These are phyloP conservation scores for Wickerhamiella sergipiensis DNA, from an alignment of 805 yeast species.

Conservation along the genomic window DNA sequence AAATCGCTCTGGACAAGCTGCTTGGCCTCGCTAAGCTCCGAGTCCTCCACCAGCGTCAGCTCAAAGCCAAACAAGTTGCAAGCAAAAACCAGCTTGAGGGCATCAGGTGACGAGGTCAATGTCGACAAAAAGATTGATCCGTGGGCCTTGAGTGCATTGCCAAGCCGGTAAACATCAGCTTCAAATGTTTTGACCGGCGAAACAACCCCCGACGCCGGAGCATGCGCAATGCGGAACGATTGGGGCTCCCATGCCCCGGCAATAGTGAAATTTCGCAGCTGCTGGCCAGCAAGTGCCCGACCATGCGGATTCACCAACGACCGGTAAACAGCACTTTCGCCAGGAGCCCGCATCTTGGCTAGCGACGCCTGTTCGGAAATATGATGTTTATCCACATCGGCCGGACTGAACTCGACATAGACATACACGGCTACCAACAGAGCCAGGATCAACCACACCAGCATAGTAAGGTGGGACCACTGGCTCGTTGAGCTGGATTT, in stretches of 20 bases:
- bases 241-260: constrained; percentile 37
- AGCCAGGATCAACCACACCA: constrained; percentile 11
- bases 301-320: constrained; percentile 65
- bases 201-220: constrained; percentile 3
- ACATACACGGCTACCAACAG: constrained; percentile 11
- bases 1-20: neutral
- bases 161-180: constrained; percentile 5
- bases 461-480: constrained; percentile 6
- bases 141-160: constrained; percentile 4
- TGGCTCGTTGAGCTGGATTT: neutral
- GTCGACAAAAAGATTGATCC: constrained; percentile 6
- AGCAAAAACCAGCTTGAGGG: constrained; percentile 15
- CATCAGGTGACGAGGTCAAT: constrained; percentile 9
- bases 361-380: constrained; percentile 45
- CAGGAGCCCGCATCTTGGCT: constrained; percentile 45
- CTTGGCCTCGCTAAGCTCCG: neutral
- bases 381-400: constrained; percentile 26
- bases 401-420: constrained; percentile 16
- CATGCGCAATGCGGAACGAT: constrained; percentile 6
- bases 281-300: constrained; percentile 11
- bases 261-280: constrained; percentile 45
- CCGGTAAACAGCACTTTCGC: constrained; percentile 66
- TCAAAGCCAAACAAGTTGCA: constrained; percentile 10
- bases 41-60: constrained; percentile 3
- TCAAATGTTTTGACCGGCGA: constrained; percentile 3